These are phyloP conservation scores for peach (Prunus persica) DNA, from an alignment of 306 rosid genomes.

Conservation along the genomic window DNA sequence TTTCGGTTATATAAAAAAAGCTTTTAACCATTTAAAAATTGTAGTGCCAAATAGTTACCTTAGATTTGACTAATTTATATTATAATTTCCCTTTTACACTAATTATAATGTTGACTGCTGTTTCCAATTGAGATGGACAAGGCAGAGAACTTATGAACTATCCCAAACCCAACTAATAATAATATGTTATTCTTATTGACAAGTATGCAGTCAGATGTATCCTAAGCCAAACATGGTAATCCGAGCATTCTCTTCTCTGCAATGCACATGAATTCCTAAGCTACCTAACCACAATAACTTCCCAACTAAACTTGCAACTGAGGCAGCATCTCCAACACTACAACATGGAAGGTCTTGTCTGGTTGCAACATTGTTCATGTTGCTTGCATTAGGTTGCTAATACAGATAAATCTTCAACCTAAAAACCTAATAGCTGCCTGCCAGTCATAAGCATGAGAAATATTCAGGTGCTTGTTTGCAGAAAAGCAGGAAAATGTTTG, in stretches of 20 bases:
- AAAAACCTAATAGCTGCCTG: background rate
- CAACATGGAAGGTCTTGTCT: background rate
- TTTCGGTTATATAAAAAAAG: accelerated
- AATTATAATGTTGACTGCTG: background rate
- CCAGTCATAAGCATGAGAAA: background rate
- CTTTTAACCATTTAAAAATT: too few species aligned
- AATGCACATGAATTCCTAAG: background rate
- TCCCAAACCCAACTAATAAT: background rate
- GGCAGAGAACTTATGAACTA: background rate
- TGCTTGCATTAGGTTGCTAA: background rate
- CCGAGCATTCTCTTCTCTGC: too few species aligned
- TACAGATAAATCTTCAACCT: background rate
- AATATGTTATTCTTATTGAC: background rate
- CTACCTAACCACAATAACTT: background rate
- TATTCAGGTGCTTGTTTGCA: too few species aligned
- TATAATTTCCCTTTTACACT: background rate
- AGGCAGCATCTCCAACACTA: background rate
- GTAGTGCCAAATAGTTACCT: too few species aligned
- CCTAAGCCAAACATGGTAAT: too few species aligned
- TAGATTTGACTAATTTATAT: too few species aligned
- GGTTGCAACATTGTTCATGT: background rate
- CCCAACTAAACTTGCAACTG: background rate
- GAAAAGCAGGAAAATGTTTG: too few species aligned
- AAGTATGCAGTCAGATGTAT: background rate
- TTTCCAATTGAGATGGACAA: background rate